Evolutionary conservation across 2,329 filamentous ascomycete genomes (phyloP).

Genomic region (Colletotrichum truncatum): DNA sequence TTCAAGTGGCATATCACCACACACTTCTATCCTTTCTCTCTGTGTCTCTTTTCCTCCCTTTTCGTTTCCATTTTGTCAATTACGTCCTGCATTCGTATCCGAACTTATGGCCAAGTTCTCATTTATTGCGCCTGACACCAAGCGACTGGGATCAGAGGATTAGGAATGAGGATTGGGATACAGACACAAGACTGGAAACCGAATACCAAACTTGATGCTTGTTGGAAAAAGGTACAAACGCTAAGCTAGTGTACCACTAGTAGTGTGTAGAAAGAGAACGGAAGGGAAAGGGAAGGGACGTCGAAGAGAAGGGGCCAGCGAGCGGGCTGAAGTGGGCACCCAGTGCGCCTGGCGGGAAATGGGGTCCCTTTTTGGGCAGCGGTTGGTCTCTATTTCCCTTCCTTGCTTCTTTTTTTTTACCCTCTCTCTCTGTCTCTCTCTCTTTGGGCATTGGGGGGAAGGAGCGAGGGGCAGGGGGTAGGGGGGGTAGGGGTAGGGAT

Average conservation of each 20-base stretch:
- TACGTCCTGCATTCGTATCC: no score
- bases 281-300: not conserved
- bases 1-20: not conserved
- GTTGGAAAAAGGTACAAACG: not conserved
- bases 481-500: conserved; percentile 1
- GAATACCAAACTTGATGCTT: no score
- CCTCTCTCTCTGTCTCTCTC: not conserved
- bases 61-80: no score
- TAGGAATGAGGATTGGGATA: no score
- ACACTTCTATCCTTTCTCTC: no score
- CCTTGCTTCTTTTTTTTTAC: not conserved
- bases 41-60: no score
- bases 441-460: not conserved
- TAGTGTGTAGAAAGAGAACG: no score
- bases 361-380: conserved; percentile 3
- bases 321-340: conserved; percentile 20
- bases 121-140: no score
- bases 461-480: not conserved
- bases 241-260: not conserved
- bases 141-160: no score
- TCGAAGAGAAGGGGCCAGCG: conserved; percentile 2
- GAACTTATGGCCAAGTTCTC: no score
- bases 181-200: no score
- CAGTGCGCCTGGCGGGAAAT: conserved; percentile 10
- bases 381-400: not conserved